These are phyloP conservation scores for Pneumocystis canis DNA, from an alignment of 1,139 yeast species.

Conservation along the genomic window DNA sequence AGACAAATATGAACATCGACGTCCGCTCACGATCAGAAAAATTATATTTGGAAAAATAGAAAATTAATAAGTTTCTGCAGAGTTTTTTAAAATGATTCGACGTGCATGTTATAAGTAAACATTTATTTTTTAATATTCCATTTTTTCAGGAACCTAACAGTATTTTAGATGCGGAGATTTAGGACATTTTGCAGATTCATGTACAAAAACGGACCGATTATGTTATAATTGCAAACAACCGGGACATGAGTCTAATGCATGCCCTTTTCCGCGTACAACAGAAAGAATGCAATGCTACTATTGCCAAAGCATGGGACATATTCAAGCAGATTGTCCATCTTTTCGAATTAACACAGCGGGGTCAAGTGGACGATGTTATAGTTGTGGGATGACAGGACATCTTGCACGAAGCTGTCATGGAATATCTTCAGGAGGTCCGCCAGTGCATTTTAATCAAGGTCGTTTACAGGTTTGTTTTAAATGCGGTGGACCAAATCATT, in stretches of 20 bases:
- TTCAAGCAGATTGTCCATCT: conserved; percentile 49
- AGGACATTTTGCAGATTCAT: conserved; percentile 81
- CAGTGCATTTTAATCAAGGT: conserved; percentile 1
- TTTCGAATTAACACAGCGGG: conserved; percentile 21
- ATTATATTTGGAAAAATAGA: background rate
- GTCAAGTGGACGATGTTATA: conserved; percentile 22
- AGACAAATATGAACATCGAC: background rate
- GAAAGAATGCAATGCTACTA: conserved; percentile 70
- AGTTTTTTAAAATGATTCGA: background rate
- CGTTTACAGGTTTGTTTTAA: conserved; percentile 61
- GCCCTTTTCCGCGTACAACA: conserved; percentile 74
- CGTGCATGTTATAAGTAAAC: background rate
- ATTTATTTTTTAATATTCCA: background rate
- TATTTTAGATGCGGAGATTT: conserved; percentile 18
- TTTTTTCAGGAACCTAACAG: background rate
- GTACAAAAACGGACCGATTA: conserved; percentile 67
- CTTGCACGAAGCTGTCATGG: conserved; percentile 55
- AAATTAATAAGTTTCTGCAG: background rate
- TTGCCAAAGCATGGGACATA: conserved; percentile 58
- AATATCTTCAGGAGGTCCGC: conserved; percentile 29
- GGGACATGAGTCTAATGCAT: conserved; percentile 65
- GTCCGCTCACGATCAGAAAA: background rate
- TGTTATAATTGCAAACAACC: conserved; percentile 80
- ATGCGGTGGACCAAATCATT: conserved; percentile 83
- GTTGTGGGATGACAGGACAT: conserved; percentile 64